Conservation (phyloP, 495 filamentous ascomycete species). For the Staphylotrichum longicolle region DNA sequence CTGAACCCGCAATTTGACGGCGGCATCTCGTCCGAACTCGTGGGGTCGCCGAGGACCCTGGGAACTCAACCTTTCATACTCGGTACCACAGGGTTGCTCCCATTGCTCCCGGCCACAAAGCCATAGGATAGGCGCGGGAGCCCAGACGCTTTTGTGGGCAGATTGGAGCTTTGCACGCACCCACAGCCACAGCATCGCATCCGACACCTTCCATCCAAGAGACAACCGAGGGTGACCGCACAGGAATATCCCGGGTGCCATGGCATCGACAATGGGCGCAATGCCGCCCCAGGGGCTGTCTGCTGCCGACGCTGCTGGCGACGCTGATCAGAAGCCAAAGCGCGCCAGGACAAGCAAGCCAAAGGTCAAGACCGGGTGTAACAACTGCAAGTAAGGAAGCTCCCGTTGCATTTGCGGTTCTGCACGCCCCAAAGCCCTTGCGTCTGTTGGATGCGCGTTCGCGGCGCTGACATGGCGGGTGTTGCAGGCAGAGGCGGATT, state of each 20-base stretch:
- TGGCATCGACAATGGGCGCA: slow-evolving; percentile 15
- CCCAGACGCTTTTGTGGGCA: no score
- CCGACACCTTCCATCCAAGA: neutral
- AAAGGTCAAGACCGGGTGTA: slow-evolving; percentile 56
- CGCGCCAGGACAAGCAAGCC: slow-evolving; percentile 47
- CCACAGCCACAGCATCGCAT: no score
- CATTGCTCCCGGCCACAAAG: no score
- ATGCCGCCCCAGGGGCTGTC: slow-evolving; percentile 6
- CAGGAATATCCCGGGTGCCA: neutral
- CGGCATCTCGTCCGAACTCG: no score
- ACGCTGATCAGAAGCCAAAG: slow-evolving; percentile 30
- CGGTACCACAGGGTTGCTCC: no score
- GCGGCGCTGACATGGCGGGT: slow-evolving; percentile 19
- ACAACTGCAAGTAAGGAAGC: slow-evolving; percentile 53
- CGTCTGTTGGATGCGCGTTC: neutral
- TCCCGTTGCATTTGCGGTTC: slow-evolving; percentile 12
- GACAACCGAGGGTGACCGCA: neutral
- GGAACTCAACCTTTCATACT: no score
- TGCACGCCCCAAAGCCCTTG: neutral
- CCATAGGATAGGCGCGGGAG: no score
- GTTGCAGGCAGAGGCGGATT: slow-evolving; percentile 55
- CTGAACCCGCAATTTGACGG: no score
- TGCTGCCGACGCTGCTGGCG: slow-evolving; percentile 15
- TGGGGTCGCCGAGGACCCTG: no score
- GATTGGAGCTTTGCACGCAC: no score